Base-by-base conservation (phyloP, 176 grass and related monocot genomes). In the Coix lacrymajobi region DNA sequence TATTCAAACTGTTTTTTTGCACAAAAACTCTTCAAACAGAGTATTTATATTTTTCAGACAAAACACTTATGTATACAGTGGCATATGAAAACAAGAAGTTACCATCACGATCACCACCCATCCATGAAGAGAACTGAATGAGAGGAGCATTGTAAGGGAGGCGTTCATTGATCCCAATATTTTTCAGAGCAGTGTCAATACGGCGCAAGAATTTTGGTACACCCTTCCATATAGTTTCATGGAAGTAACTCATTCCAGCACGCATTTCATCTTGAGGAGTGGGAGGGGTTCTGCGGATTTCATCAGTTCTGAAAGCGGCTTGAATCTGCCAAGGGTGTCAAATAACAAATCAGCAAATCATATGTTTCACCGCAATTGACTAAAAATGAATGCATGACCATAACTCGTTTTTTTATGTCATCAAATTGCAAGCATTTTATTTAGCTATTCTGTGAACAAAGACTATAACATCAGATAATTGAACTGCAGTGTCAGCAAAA, bases 31-130 rank as follows among this genome's bases (percentile, higher is more conserved):
- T 32, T 76, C 63, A 36, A 36, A 38, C 11, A 2, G 73, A 62
- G 26, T 32, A 34, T 20, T 20, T 52, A 40, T 64, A 65, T 28
- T 61, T 61, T 29, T 20, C 20, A 70, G 30, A 76, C 20, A 63
- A 63, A 71, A 64, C 29, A 89, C 12, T 71, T 37, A 34, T 46
- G 12, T 34, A 73, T 71, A 71, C 54, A 75, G 28, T 78, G 68
- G 73, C n/a, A 71, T 78, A 83, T 62, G 34, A 62, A 63, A 62
- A 78, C 14, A 4, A 80, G 29, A 94, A 69, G 20, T 22, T 99
- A 99, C 96, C 96, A 88, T 99, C 96, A 90, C 96, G 96, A 63
- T 99, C 96, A 75, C 96, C 96, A 82, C 96, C 96, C 93, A 99
- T 99, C 96, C 96, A 99, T 73, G 96, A 99, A 44, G 96, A 96